phyloP scores from a whole-genome alignment of 441 rosid species.

The Macaranga tanarius region DNA sequence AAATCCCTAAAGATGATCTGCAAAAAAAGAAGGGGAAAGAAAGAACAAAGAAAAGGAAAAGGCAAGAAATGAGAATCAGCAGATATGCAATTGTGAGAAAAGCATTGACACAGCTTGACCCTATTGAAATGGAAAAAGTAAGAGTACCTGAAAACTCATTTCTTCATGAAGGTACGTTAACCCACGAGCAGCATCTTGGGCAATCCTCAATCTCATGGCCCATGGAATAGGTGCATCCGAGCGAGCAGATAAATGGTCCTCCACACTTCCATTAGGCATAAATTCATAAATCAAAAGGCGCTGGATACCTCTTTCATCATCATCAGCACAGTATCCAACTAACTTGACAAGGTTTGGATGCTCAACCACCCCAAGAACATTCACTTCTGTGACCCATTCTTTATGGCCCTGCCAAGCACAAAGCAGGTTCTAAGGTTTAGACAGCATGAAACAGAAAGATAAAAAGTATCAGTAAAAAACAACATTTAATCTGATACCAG shows the following conservation, averaged over 20 bases:
- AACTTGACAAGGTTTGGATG: slow-evolving; percentile 87
- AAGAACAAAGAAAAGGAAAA: not conserved
- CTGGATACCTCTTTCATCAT: slow-evolving; percentile 80
- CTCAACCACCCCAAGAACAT: slow-evolving; percentile 74
- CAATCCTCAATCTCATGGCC: slow-evolving; percentile 76
- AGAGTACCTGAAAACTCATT: slow-evolving; percentile 84
- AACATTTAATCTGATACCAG: slow-evolving; percentile 6
- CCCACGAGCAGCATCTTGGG: slow-evolving; percentile 93
- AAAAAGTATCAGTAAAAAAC: not conserved
- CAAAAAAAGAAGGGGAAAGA: slow-evolving; percentile 5
- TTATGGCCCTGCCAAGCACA: slow-evolving; percentile 69
- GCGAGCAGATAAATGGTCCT: slow-evolving; percentile 65
- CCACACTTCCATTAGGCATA: slow-evolving; percentile 92
- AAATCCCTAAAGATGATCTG: slow-evolving; percentile 92
- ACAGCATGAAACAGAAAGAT: not conserved
- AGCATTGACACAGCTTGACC: slow-evolving; percentile 5
- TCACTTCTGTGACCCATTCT: slow-evolving; percentile 89
- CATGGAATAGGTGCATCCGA: slow-evolving; percentile 63
- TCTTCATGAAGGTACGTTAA: slow-evolving; percentile 80
- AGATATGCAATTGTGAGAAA: too few species aligned
- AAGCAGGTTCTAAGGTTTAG: slow-evolving; percentile 1
- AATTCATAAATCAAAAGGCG: slow-evolving; percentile 81
- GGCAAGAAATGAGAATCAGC: not conserved
- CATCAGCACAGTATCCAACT: slow-evolving; percentile 83
- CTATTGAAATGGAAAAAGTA: slow-evolving; percentile 2